These are phyloP conservation scores for Xerophyta viscosa DNA, from an alignment of 106 monocot genomes.

Conservation along the genomic window DNA sequence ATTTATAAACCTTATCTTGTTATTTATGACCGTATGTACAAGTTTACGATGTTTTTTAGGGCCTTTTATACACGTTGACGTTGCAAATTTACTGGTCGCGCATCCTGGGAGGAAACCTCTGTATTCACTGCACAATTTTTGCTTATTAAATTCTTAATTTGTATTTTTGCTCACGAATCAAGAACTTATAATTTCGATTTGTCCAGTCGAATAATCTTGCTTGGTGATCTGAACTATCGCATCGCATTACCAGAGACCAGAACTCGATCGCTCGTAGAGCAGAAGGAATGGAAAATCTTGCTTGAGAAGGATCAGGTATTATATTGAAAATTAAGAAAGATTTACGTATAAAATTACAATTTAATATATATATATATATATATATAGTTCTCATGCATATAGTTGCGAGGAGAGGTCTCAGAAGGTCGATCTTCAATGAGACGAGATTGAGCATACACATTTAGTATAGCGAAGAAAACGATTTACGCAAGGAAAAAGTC, in stretches of 20 bases:
- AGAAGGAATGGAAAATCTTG: conserved; percentile 24
- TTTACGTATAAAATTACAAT: no score
- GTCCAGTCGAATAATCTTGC: conserved; percentile 20
- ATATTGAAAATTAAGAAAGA: no score
- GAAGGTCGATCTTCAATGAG: conserved; percentile 10
- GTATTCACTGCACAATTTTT: no score
- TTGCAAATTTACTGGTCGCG: no score
- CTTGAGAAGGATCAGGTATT: conserved; percentile 39
- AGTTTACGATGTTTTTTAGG: background rate
- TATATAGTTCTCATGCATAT: background rate
- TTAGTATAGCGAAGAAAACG: background rate
- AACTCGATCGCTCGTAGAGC: conserved; percentile 12
- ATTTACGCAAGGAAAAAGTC: no score
- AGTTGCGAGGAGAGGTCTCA: conserved; percentile 27
- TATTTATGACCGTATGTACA: background rate
- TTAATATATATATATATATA: no score
- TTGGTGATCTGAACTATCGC: conserved; percentile 43
- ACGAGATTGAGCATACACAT: background rate
- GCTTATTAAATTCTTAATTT: no score
- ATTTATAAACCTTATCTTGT: no score
- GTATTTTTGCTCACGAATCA: no score
- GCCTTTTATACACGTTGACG: no score
- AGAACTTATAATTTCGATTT: no score
- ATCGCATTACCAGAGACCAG: conserved; percentile 16
- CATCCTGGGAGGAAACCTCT: no score